Conservation (phyloP, 179 eudicot species). For the Corrigiola litoralis region DNA sequence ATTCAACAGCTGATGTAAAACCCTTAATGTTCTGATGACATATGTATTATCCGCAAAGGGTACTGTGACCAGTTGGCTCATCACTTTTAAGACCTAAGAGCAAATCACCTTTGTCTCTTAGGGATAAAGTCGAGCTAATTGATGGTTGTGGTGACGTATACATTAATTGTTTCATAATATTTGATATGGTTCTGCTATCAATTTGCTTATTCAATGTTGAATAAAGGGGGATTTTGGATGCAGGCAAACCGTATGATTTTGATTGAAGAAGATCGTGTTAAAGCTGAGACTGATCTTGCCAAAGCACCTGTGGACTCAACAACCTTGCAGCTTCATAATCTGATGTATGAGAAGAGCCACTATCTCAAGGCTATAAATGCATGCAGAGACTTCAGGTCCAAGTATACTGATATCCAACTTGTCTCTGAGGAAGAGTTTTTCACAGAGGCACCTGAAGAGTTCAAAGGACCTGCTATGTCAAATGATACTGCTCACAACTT, state of each 20-base stretch:
- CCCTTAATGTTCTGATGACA: too few relatives aligned
- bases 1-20: too few relatives aligned
- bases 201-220: constrained; percentile 7
- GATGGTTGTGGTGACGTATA: not conserved
- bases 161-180: not conserved
- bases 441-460: constrained; percentile 75
- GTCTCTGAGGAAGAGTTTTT: constrained; percentile 85
- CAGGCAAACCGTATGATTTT: constrained; percentile 89
- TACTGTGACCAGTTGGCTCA: too few relatives aligned
- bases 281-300: constrained; percentile 81
- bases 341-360: constrained; percentile 96
- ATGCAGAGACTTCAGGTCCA: constrained; percentile 93
- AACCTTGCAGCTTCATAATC: constrained; percentile 85
- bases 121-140: not conserved
- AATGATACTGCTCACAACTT: constrained; percentile 66
- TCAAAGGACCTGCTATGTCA: constrained; percentile 52
- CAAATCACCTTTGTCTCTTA: not conserved
- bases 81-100: not conserved
- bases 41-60: too few relatives aligned
- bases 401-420: constrained; percentile 88
- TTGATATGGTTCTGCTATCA: not conserved
- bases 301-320: constrained; percentile 94
- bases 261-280: constrained; percentile 82
- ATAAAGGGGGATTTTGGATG: constrained; percentile 15
- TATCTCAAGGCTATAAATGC: constrained; percentile 93